Percentiles rank a stretch among this genome's conserved stretches.
Conservation (phyloP, 371 early-diverging fungal genomes). For the Mortierella sp. region DNA sequence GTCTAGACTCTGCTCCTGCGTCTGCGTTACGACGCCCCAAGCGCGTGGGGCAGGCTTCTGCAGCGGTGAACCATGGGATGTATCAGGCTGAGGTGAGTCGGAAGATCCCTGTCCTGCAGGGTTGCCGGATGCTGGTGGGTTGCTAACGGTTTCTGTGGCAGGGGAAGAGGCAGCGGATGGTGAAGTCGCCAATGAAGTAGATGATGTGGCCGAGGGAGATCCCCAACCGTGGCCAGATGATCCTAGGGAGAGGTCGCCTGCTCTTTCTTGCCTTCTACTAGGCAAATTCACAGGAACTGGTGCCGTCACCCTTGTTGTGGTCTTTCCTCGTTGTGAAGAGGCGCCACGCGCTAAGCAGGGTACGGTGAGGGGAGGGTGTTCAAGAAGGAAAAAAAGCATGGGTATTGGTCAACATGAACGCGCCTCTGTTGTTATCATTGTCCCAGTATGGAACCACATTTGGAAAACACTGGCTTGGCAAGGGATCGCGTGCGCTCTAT, state of each 20-base stretch:
- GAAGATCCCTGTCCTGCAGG: conserved; percentile 9
- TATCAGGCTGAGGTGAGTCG: conserved; percentile 32
- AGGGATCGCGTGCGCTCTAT: too few relatives aligned
- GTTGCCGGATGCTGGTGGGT: conserved; percentile 6
- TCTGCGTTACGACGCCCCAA: conserved; percentile 35
- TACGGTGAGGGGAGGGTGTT: too few relatives aligned
- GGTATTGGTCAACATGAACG: too few relatives aligned
- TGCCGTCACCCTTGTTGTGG: conserved; percentile 33
- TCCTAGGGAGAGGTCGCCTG: conserved; percentile 32
- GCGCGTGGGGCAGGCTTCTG: conserved; percentile 38
- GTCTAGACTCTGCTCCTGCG: conserved; percentile 28
- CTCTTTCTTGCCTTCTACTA: conserved; percentile 40
- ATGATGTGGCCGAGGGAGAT: conserved; percentile 31
- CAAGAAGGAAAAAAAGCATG: background rate
- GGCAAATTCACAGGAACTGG: conserved; percentile 51
- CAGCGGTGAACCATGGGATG: conserved; percentile 19
- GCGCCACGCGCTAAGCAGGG: conserved; percentile 36
- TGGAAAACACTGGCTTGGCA: too few relatives aligned
- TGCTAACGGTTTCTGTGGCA: conserved; percentile 20
- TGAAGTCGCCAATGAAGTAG: conserved; percentile 19
- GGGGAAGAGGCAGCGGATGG: conserved; percentile 33
- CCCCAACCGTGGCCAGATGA: conserved; percentile 46
- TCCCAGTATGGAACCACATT: too few relatives aligned
- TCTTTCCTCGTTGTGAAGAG: conserved; percentile 24
- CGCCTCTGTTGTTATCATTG: too few relatives aligned